Conservation (phyloP, 202 grass and related monocot species). For the Elaeis oleifera region DNA sequence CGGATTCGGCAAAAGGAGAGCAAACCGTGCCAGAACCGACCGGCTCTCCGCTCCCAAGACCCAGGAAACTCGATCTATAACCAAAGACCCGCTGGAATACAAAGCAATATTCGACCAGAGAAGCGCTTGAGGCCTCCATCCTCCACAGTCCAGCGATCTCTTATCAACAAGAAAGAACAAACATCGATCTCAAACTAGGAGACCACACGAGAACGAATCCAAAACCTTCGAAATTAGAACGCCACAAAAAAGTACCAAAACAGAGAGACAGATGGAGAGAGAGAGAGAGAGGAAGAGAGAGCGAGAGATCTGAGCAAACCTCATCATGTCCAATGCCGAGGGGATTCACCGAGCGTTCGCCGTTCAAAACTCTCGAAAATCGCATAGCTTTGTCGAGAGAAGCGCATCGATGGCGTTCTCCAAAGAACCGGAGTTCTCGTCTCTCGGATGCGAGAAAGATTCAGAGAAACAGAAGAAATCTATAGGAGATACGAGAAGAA, state of each 20-base stretch:
- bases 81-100: no score
- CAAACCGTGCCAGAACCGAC: no score
- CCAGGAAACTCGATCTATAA: no score
- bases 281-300: neutral
- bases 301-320: neutral
- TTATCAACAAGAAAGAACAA: neutral
- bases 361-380: neutral
- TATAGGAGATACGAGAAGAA: neutral
- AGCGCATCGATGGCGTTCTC: no score
- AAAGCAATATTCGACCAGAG: no score
- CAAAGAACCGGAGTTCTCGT: no score
- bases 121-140: neutral
- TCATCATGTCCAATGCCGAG: constrained; percentile 4
- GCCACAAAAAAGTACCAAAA: neutral
- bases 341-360: neutral
- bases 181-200: neutral
- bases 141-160: neutral
- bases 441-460: neutral
- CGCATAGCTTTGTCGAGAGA: neutral
- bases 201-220: neutral
- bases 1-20: no score
- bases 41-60: no score
- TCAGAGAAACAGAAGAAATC: neutral
- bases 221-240: neutral
- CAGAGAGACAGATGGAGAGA: neutral